Base-by-base conservation (phyloP, 495 filamentous ascomycete species). In the Xanthoparmelia taractica region DNA sequence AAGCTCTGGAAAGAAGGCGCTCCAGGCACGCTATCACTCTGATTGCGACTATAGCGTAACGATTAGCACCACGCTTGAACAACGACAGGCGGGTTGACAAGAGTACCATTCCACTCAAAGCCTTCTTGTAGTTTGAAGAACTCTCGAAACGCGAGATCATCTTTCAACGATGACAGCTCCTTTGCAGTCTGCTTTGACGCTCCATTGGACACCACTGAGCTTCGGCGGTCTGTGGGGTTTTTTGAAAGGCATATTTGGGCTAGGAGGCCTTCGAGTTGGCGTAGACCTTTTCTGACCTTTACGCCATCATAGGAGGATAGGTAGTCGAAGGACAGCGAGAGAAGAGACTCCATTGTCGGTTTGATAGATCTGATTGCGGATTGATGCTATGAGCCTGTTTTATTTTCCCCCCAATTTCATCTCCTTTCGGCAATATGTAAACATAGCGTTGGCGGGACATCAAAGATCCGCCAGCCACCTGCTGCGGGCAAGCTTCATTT, bases 51-150 rank as follows among this genome's bases (percentile, higher is more conserved):
- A 68, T 29, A 12, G 27, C 20, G 15, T n/a, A 40, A 4, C 20
- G 4, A 11, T 68, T 29, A 66, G 63, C 56, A 25, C n/a, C 59
- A 33, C n/a, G 15, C 8, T 15, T 13, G 17, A 17, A 3, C 0
- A 20, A 13, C 5, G 48, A 38, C 29, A 10, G 45, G 34, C 8
- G 12, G n/a, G 20, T n/a, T 29, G 31, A 27, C 29, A 11, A 27
- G 69, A 79, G 40, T 72, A 90, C 87, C 84, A 76, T 98, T 98
- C 90, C 92, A 98, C 76, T 96, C 89, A 74, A 98, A 98, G 15
- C 93, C 87, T 69, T 96, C 93, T 73, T 98, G 94, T 58, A 97
- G 73, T 70, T 96, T 90, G 78, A 96, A 96, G 76, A 97, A 98
- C 73, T 97, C 94, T 59, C 90, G 79, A 71, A 96, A 98, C 13